phyloP scores from a whole-genome alignment of 176 grass and related monocot species.

The Oryza meyeriana region DNA sequence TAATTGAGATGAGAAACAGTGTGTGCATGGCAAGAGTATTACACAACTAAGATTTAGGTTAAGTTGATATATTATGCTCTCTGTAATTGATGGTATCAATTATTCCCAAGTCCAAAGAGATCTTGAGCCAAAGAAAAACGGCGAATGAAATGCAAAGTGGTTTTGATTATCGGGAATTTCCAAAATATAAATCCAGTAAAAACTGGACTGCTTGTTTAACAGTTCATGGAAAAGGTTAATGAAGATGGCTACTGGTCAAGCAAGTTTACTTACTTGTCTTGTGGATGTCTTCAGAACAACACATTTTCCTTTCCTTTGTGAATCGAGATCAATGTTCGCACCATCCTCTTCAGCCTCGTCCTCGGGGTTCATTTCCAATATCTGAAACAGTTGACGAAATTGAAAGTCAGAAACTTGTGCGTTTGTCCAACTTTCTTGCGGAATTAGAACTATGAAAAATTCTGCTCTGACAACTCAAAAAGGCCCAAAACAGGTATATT shows the following conservation, averaged over 20 bases:
- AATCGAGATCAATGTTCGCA: constrained; percentile 88
- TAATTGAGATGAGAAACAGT: neutral
- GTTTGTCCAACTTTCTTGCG: neutral
- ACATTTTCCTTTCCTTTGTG: constrained; percentile 67
- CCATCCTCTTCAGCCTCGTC: constrained; percentile 93
- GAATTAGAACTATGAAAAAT: neutral
- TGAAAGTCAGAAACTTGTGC: neutral
- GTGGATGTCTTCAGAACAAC: constrained; percentile 42
- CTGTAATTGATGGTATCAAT: neutral
- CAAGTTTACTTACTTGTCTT: constrained; percentile 27
- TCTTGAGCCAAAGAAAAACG: neutral
- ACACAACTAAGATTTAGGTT: neutral
- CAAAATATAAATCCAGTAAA: neutral
- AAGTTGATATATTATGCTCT: neutral
- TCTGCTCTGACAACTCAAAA: neutral
- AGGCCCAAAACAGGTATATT: neutral
- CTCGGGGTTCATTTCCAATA: constrained; percentile 95
- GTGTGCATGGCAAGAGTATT: neutral
- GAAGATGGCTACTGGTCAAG: neutral
- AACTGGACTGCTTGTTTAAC: neutral
- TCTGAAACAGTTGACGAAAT: constrained; percentile 40
- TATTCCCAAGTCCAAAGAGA: neutral
- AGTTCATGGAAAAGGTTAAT: neutral
- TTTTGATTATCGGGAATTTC: neutral
- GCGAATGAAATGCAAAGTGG: neutral